Conservation (phyloP, 169 alveolate genomes). For the Plasmodium sp. region DNA sequence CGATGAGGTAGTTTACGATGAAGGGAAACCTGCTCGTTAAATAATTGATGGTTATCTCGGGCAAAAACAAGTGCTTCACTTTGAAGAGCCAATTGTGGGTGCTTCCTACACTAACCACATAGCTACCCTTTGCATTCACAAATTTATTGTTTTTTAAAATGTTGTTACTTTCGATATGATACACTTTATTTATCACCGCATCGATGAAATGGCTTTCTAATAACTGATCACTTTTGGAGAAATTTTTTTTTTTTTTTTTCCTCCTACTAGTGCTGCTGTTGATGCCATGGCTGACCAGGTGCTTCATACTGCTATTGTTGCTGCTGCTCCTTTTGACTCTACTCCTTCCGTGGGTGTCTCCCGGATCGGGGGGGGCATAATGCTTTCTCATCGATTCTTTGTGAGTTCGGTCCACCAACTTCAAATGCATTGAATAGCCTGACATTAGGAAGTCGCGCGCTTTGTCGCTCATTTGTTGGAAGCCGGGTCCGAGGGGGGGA, state of each 20-base stretch:
- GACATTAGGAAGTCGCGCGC: constrained; percentile 12
- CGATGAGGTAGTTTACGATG: constrained; percentile 14
- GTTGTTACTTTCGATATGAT: constrained; percentile 3
- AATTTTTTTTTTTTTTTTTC: constrained; percentile 9
- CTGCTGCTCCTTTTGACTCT: background rate
- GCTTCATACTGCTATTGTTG: background rate
- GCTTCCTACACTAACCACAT: constrained; percentile 37
- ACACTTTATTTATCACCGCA: constrained; percentile 14
- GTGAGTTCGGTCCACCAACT: background rate
- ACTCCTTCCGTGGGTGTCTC: background rate
- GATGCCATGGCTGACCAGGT: background rate
- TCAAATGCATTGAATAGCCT: constrained; percentile 64
- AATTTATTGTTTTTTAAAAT: constrained; percentile 53
- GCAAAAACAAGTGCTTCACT: constrained; percentile 22
- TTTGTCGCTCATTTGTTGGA: background rate
- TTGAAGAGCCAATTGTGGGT: constrained; percentile 49
- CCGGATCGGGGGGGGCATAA: background rate
- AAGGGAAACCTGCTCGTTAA: constrained; percentile 26
- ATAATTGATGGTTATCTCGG: constrained; percentile 51
- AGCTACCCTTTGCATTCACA: constrained; percentile 33
- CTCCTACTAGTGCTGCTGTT: background rate
- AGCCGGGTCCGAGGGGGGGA: background rate
- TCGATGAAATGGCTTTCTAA: constrained; percentile 22
- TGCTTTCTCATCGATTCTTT: constrained; percentile 5
- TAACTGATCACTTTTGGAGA: background rate